A percentile compares a stretch with the other conserved stretches of the same genome.
Evolutionary conservation across 1,139 yeast species (phyloP).

Genomic region (Sugiyamaella grinbergsii): DNA sequence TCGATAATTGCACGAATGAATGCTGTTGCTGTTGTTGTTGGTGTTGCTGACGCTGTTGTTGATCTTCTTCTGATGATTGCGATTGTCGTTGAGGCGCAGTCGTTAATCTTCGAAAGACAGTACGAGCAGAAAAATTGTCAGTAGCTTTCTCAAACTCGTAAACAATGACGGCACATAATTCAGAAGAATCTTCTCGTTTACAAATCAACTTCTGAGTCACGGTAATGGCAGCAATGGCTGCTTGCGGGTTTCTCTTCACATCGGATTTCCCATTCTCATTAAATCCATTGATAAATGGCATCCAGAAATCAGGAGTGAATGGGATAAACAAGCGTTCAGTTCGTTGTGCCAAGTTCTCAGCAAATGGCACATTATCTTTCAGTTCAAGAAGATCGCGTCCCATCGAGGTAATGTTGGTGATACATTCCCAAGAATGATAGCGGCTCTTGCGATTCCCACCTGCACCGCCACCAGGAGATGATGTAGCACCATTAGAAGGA

Average conservation of each 20-base stretch:
- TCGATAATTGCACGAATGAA: not conserved
- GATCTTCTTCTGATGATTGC: not conserved
- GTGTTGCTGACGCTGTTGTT: not conserved
- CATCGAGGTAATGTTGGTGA: constrained; percentile 40
- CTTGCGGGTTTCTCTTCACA: constrained; percentile 36
- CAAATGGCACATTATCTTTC: constrained; percentile 36
- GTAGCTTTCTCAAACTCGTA: constrained; percentile 44
- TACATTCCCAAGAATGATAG: constrained; percentile 38
- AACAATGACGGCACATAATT: constrained; percentile 38
- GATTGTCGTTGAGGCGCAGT: constrained; percentile 1
- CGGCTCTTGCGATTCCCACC: constrained; percentile 15
- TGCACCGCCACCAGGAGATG: constrained; percentile 23
- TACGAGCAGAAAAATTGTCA: constrained; percentile 42
- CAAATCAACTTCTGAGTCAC: constrained; percentile 39
- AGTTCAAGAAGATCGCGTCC: constrained; percentile 40
- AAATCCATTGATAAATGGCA: constrained; percentile 44
- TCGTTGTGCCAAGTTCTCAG: constrained; percentile 36
- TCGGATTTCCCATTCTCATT: constrained; percentile 28
- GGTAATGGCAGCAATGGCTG: constrained; percentile 43
- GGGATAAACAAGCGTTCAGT: constrained; percentile 42
- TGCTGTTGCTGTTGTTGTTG: constrained; percentile 1
- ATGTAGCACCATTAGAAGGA: constrained; percentile 10
- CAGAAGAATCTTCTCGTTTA: constrained; percentile 17
- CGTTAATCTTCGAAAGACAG: constrained; percentile 39
- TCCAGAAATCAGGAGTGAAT: constrained; percentile 46